Evolutionary conservation across 2,329 filamentous ascomycete genomes (phyloP), one percentile per base, ranked within the genome.

Genomic region (Aspergillus thermomutatus): DNA sequence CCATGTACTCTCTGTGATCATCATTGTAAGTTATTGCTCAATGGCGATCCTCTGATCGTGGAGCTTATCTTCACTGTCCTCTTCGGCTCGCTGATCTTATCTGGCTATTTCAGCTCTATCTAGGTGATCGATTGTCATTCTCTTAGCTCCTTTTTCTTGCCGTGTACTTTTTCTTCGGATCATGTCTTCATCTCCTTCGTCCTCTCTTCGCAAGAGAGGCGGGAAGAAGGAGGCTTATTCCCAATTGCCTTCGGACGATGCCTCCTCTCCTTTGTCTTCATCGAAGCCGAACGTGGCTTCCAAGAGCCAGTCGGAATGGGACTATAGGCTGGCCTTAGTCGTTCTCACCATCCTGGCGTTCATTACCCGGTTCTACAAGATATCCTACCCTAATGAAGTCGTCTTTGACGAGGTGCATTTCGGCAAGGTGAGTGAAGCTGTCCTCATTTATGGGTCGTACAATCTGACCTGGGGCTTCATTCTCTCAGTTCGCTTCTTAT

Each of bases 401-500:
- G 94, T 99, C 50, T 99, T 99, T 71, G 94, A 99, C 72, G 94
- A 99, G 77, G 94, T 99, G 56, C 94, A 99, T 79, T 99, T 99
- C 76, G 94, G 94, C 80, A 99, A 99, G 89, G 93, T 97, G 81
- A 58, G 82, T 68, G 26, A 34, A 25, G 43, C 43, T 25, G 21
- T 46, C 23, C 11, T 23, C 21, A 4, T 14, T 23, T 11, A 6
- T 11, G 8, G 9, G 8, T 45, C 17, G 21, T 3, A 46, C 23
- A 23, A 46, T 23, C 43, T 46, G 43, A 46, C 43, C 31, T 28
- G n/a, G 19, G 28, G 4, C 34, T 26, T 27, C 23, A 46, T 66
- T 45, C 21, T 23, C 23, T 23, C 21, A 80, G 79, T 80, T 80
- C 60, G 78, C 79, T 62, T 85, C 83, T 11, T 86, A 88, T 75